phyloP scores from a whole-genome alignment of 2,329 filamentous ascomycete genomes.

The Hymenotorrendiella dingleyae region DNA sequence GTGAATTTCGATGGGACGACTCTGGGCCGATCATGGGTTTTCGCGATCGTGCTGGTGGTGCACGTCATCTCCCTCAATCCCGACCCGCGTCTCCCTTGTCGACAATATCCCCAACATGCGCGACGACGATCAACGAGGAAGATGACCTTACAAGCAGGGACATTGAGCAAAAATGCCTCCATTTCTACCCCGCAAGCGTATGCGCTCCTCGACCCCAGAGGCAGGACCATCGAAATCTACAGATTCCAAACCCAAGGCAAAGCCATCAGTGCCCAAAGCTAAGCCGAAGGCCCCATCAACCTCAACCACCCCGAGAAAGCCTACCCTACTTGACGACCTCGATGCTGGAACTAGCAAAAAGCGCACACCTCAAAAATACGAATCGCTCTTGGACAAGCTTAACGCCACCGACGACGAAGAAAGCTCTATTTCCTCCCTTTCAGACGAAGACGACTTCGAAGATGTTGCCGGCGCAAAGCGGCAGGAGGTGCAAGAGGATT shows the following conservation, averaged over 20 bases:
- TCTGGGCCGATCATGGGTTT: too few relatives aligned
- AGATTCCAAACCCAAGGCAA: conserved; percentile 23
- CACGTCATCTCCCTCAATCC: too few relatives aligned
- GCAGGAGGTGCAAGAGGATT: conserved; percentile 33
- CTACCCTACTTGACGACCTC: conserved; percentile 56
- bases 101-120: too few relatives aligned
- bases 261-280: conserved; percentile 7
- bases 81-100: too few relatives aligned
- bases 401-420: conserved; percentile 38
- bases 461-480: conserved; percentile 40
- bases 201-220: conserved; percentile 43
- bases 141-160: too few relatives aligned
- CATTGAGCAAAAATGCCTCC: conserved; percentile 54
- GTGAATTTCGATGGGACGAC: too few relatives aligned
- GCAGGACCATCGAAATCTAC: conserved; percentile 19
- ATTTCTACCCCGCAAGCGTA: conserved; percentile 59
- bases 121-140: too few relatives aligned
- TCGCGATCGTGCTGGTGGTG: too few relatives aligned
- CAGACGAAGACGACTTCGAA: conserved; percentile 49
- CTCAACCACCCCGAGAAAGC: conserved; percentile 42
- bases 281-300: too few relatives aligned
- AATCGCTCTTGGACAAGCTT: conserved; percentile 39
- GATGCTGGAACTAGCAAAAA: conserved; percentile 37
- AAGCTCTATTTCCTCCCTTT: conserved; percentile 28
- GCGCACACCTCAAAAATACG: conserved; percentile 38